phyloP scores from a whole-genome alignment of 2,329 filamentous ascomycete species.

The Exophiala viscosa region DNA sequence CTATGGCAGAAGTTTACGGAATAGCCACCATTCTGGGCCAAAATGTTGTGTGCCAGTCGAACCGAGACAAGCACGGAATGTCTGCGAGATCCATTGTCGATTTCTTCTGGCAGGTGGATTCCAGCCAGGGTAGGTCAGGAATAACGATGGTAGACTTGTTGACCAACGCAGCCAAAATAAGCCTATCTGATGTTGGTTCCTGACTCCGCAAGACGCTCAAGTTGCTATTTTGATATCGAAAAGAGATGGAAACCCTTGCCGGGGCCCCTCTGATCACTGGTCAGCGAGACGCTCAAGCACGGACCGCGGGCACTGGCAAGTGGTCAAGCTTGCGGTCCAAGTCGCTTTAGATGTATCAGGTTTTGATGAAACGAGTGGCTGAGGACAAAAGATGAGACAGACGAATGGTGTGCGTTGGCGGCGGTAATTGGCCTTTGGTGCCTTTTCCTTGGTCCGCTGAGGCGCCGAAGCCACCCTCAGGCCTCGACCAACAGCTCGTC shows the following conservation, averaged over 20 bases:
- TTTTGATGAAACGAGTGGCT: conserved; percentile 29
- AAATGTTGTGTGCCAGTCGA: neutral
- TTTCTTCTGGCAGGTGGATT: conserved; percentile 5
- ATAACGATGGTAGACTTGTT: neutral
- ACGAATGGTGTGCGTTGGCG: conserved; percentile 17
- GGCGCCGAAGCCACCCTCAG: conserved; percentile 16
- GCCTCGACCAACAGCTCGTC: conserved; percentile 8
- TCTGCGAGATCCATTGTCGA: neutral
- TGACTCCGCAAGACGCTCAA: conserved; percentile 5
- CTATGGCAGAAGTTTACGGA: neutral
- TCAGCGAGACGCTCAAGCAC: conserved; percentile 20
- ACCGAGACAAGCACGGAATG: conserved; percentile 9
- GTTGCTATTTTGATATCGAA: conserved; percentile 24
- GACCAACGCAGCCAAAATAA: neutral
- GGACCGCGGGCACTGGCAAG: conserved; percentile 8
- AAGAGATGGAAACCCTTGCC: neutral
- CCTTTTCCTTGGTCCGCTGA: conserved; percentile 8
- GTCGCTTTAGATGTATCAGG: conserved; percentile 11
- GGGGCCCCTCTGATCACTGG: conserved; percentile 2
- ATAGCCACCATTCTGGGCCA: neutral
- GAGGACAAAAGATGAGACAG: conserved; percentile 15
- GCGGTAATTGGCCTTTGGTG: conserved; percentile 15
- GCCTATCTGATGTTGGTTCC: neutral
- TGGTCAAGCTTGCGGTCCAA: conserved; percentile 4
- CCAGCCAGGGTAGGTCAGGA: neutral